Conservation (phyloP, 306 rosid species). For the Sindora glabra region DNA sequence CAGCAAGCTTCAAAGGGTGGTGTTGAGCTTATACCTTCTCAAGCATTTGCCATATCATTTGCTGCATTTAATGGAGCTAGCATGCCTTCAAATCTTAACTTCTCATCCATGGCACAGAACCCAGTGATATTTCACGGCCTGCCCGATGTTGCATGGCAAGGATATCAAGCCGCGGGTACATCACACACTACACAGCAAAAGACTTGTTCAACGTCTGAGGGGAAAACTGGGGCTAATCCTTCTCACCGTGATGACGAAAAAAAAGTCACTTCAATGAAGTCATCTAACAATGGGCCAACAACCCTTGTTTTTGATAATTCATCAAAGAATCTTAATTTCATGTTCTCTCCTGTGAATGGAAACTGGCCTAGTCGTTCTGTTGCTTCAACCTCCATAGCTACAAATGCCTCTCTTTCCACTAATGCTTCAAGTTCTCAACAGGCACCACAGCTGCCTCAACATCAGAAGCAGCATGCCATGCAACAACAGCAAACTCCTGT, state of each 20-base stretch:
- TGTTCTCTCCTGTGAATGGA: slow-evolving; percentile 32
- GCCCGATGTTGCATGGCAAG: slow-evolving; percentile 38
- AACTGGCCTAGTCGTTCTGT: slow-evolving; percentile 39
- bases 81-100: slow-evolving; percentile 41
- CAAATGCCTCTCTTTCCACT: slow-evolving; percentile 27
- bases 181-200: slow-evolving; percentile 39
- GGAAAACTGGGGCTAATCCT: slow-evolving; percentile 35
- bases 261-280: slow-evolving; percentile 41
- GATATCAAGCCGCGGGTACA: slow-evolving; percentile 35
- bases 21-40: slow-evolving; percentile 46
- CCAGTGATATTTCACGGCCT: slow-evolving; percentile 41
- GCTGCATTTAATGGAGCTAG: slow-evolving; percentile 31
- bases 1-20: slow-evolving; percentile 40
- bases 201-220: slow-evolving; percentile 31
- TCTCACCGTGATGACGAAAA: slow-evolving; percentile 33
- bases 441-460: slow-evolving; percentile 33
- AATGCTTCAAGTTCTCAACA: slow-evolving; percentile 46
- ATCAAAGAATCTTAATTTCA: slow-evolving; percentile 51
- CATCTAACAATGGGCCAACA: slow-evolving; percentile 34
- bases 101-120: slow-evolving; percentile 35
- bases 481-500: slow-evolving; percentile 39
- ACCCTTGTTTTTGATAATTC: slow-evolving; percentile 64
- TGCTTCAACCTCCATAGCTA: slow-evolving; percentile 24
- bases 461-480: slow-evolving; percentile 38
- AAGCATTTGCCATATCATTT: slow-evolving; percentile 55